Conservation (phyloP, 768 basidiomycete species). For the Podaxis pistillaris region DNA sequence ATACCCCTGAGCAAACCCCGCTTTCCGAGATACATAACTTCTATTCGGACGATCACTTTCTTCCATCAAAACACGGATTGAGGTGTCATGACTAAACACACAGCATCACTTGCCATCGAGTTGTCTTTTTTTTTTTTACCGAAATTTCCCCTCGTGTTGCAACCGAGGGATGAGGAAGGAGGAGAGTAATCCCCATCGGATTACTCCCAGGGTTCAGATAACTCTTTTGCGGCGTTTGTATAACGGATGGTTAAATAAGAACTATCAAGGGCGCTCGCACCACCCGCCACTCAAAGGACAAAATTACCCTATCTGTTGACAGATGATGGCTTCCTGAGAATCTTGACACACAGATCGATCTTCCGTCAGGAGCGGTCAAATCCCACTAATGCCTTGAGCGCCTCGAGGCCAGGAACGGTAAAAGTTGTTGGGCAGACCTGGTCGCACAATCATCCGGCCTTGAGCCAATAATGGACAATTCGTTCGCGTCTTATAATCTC, state of each 20-base stretch:
- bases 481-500: conserved; percentile 29
- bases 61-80: not conserved
- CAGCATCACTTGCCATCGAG: no score
- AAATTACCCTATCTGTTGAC: conserved; percentile 2
- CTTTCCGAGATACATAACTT: not conserved
- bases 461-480: conserved; percentile 22
- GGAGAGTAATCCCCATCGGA: not conserved
- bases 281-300: not conserved
- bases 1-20: not conserved
- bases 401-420: conserved; percentile 30
- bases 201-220: not conserved
- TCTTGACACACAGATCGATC: conserved; percentile 3
- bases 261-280: not conserved
- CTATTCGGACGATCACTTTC: not conserved
- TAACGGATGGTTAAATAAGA: not conserved
- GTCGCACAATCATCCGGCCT: conserved; percentile 23
- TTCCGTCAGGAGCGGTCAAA: conserved; percentile 24
- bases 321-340: conserved; percentile 9
- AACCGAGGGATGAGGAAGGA: not conserved
- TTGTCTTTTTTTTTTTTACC: not conserved
- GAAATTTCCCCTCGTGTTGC: not conserved
- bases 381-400: conserved; percentile 19
- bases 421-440: conserved; percentile 29
- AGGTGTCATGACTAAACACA: not conserved
- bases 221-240: not conserved